Evolutionary conservation across 495 filamentous ascomycete genomes (phyloP).

Genomic region (Astrothelium subdiscretum): DNA sequence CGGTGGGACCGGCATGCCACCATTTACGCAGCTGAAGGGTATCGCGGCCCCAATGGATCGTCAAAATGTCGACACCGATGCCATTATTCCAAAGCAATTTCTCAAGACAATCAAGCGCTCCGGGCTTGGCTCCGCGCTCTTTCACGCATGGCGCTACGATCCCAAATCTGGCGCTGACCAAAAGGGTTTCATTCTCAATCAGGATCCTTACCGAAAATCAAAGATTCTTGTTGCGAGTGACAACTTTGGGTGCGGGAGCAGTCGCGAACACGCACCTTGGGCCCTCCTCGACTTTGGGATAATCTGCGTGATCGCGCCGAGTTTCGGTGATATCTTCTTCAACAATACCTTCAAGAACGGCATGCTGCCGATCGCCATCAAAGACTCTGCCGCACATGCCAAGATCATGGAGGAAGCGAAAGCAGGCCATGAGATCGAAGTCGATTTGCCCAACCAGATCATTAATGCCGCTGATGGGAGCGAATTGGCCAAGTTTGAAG

Average conservation of each 20-base stretch:
- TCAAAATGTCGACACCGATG: conserved; percentile 90
- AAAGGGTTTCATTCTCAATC: conserved; percentile 78
- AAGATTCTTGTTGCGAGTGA: conserved; percentile 88
- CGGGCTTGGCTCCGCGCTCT: conserved; percentile 77
- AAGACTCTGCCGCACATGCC: conserved; percentile 51
- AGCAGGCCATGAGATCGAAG: conserved; percentile 75
- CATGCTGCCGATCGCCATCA: conserved; percentile 82
- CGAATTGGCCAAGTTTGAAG: conserved; percentile 65
- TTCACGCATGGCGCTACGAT: conserved; percentile 70
- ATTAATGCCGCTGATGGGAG: conserved; percentile 67
- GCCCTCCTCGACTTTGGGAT: conserved; percentile 94
- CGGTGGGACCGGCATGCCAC: conserved; percentile 56
- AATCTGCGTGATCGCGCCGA: conserved; percentile 82
- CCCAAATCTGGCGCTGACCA: conserved; percentile 56
- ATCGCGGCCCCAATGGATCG: conserved; percentile 81
- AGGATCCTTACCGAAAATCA: conserved; percentile 69
- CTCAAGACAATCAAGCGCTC: conserved; percentile 98
- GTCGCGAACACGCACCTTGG: conserved; percentile 94
- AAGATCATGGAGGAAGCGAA: conserved; percentile 68
- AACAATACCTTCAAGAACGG: conserved; percentile 99
- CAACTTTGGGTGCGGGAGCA: conserved; percentile 94
- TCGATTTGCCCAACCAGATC: conserved; percentile 77
- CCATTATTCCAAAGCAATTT: conserved; percentile 99
- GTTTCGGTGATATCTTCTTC: conserved; percentile 96
- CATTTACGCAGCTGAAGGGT: conserved; percentile 72